phyloP scores from a whole-genome alignment of 371 early-diverging fungal genomes.

The Mortierella sp. region DNA sequence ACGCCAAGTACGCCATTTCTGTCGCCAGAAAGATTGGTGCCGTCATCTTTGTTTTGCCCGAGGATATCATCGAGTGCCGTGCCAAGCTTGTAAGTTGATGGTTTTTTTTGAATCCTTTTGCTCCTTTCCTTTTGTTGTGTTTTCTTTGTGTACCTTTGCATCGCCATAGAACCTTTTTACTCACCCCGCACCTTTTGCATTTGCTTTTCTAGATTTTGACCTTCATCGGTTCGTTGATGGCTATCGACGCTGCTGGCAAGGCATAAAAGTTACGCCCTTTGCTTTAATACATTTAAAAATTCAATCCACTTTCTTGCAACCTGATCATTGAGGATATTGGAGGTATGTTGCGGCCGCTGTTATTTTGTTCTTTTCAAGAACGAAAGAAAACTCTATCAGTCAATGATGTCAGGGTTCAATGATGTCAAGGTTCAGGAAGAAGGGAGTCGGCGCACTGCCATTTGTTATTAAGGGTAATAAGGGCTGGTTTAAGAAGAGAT shows the following conservation, averaged over 20 bases:
- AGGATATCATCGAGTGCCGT: slow-evolving; percentile 97
- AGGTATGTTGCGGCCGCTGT: background rate
- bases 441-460: slow-evolving; percentile 25
- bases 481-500: background rate
- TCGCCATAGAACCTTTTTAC: background rate
- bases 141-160: background rate
- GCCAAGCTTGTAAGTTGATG: slow-evolving; percentile 63
- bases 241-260: slow-evolving; percentile 63
- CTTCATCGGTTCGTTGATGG: slow-evolving; percentile 93
- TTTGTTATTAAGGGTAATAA: slow-evolving; percentile 3
- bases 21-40: slow-evolving; percentile 98
- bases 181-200: background rate
- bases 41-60: slow-evolving; percentile 97
- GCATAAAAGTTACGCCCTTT: slow-evolving; percentile 5
- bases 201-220: slow-evolving; percentile 79
- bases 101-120: background rate
- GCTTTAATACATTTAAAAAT: slow-evolving; percentile 9
- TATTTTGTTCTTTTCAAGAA: background rate
- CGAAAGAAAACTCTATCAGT: background rate
- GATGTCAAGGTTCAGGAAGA: background rate
- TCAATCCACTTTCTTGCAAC: too few relatives aligned
- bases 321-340: too few relatives aligned
- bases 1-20: slow-evolving; percentile 96
- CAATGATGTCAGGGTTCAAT: background rate
- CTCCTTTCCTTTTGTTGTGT: slow-evolving; percentile 1